Percentiles rank a stretch among this genome's conserved stretches.
These are phyloP conservation scores for Entomortierella beljakovae DNA, from an alignment of 192 early-diverging fungal genomes.

Conservation along the genomic window DNA sequence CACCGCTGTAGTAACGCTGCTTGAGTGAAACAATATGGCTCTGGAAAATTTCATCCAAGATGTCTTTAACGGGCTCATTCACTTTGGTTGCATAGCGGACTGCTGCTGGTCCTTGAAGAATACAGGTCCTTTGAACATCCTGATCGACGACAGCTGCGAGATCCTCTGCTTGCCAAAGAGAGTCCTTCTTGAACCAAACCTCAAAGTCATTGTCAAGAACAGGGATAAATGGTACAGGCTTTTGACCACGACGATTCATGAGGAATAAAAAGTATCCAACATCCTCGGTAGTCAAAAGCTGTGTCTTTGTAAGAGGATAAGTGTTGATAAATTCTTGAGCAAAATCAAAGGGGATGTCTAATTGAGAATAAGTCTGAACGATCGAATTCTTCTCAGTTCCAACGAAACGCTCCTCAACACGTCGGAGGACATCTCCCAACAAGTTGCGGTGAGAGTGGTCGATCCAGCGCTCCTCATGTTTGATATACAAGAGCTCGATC, in stretches of 20 bases:
- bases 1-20: constrained; percentile 74
- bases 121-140: constrained; percentile 85
- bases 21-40: constrained; percentile 82
- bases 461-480: constrained; percentile 83
- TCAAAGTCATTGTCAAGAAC: constrained; percentile 91
- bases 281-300: constrained; percentile 87
- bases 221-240: constrained; percentile 92
- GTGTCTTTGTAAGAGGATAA: constrained; percentile 75
- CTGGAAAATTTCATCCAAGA: constrained; percentile 86
- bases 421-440: constrained; percentile 82
- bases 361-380: constrained; percentile 70
- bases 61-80: constrained; percentile 90
- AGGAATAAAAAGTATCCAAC: constrained; percentile 85
- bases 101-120: constrained; percentile 92
- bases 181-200: constrained; percentile 91
- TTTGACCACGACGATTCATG: constrained; percentile 80
- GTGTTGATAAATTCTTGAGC: constrained; percentile 73
- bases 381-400: constrained; percentile 65
- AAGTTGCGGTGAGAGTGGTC: constrained; percentile 76
- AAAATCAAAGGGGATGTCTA: constrained; percentile 75
- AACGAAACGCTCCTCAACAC: constrained; percentile 91
- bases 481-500: constrained; percentile 84
- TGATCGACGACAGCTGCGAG: constrained; percentile 84
- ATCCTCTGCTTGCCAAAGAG: constrained; percentile 90
- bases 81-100: constrained; percentile 76